Conservation (phyloP, 2,329 filamentous ascomycete species). For the Exophiala aquamarina region DNA sequence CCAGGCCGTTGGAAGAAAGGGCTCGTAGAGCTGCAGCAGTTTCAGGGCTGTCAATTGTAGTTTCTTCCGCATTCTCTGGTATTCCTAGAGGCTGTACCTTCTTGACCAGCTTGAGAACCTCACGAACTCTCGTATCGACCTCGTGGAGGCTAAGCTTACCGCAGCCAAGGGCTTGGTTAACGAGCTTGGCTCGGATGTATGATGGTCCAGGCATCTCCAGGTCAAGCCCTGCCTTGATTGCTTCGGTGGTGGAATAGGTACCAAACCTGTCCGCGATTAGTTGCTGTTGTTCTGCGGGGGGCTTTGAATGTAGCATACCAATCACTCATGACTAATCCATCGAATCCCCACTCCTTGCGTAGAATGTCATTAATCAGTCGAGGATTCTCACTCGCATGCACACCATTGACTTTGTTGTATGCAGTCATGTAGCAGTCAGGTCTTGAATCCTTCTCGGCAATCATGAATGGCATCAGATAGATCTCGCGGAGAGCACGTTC, state of each 20-base stretch:
- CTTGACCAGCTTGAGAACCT: conserved; percentile 61
- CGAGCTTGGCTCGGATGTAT: conserved; percentile 41
- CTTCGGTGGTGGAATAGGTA: conserved; percentile 46
- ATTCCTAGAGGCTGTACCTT: conserved; percentile 55
- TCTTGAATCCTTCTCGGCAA: conserved; percentile 57
- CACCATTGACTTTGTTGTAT: conserved; percentile 59
- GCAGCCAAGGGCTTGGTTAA: conserved; percentile 49
- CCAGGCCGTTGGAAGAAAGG: conserved; percentile 68
- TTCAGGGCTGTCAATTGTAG: conserved; percentile 58
- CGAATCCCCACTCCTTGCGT: conserved; percentile 48
- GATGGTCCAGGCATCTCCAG: conserved; percentile 50
- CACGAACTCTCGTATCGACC: conserved; percentile 59
- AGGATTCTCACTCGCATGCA: conserved; percentile 45
- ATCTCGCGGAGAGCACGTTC: conserved; percentile 61
- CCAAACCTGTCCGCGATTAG: conserved; percentile 38
- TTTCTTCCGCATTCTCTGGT: conserved; percentile 56
- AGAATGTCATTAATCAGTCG: conserved; percentile 44
- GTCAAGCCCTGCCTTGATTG: conserved; percentile 46
- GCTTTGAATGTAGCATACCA: conserved; percentile 33
- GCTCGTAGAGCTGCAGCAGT: conserved; percentile 64
- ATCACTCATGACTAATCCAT: conserved; percentile 48
- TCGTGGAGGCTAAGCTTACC: conserved; percentile 58
- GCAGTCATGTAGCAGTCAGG: conserved; percentile 60
- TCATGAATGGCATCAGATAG: conserved; percentile 64
- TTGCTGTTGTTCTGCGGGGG: background rate